These are phyloP conservation scores for Trichoderma lentiforme DNA, from an alignment of 2,329 filamentous ascomycete species.

Conservation along the genomic window DNA sequence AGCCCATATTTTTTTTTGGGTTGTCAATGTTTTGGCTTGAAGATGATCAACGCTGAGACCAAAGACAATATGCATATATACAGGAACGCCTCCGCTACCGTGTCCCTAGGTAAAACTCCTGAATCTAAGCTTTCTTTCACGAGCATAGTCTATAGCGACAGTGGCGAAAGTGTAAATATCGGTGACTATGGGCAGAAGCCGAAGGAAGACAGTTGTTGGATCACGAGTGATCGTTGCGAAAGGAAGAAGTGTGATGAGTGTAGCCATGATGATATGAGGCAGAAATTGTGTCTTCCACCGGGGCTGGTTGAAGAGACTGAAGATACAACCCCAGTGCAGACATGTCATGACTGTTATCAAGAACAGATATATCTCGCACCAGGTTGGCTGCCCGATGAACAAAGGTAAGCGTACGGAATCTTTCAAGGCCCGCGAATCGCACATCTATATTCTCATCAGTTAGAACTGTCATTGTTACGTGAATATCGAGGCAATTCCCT, in stretches of 20 bases:
- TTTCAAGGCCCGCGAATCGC: neutral
- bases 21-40: too few species aligned
- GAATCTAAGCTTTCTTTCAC: too few species aligned
- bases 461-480: neutral
- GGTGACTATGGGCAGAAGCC: neutral
- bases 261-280: neutral
- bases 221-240: neutral
- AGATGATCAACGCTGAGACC: too few species aligned
- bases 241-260: neutral
- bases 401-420: neutral
- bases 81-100: too few species aligned
- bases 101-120: too few species aligned
- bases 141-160: slow-evolving; percentile 39
- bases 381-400: neutral
- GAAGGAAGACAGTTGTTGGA: neutral
- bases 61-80: too few species aligned
- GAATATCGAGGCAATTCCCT: neutral
- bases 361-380: neutral
- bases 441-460: neutral
- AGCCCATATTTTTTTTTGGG: too few species aligned
- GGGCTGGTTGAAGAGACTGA: neutral
- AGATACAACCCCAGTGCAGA: neutral
- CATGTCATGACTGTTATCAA: neutral
- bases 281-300: neutral
- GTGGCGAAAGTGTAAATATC: neutral